Evolutionary conservation across 306 rosid genomes (phyloP), one percentile per base, ranked within the genome.

Genomic region (Acmispon strigosus): DNA sequence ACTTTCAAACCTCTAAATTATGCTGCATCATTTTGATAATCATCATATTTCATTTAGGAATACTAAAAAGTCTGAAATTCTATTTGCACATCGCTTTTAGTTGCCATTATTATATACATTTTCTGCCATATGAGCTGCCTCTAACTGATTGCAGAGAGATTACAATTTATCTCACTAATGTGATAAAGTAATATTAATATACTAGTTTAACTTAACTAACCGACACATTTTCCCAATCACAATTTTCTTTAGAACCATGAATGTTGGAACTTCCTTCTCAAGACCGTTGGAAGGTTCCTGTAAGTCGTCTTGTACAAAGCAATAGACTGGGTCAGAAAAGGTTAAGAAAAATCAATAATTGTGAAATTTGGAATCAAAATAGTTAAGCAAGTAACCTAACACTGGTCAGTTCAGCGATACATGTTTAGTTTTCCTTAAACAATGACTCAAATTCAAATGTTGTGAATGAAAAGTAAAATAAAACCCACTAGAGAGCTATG

Each of bases 261-360:
- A 27, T 27, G 34, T 45, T 56, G 45, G 45, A 71, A 70, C 49
- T 76, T 8, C 72, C 72, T 10, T 77, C 43, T 70, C 54, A 54
- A n/a, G 65, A 60, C 32, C 37, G 22, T 43, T 59, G 59, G 64
- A 44, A 68, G 29, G 49, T 39, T 66, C 57, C 78, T 65, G 5
- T 5, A 39, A 50, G 54, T 73, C 52, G n/a, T n/a, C n/a, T 52
- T 20, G 15, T 24, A 67, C 36, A 65, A 34, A 69, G 50, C 22
- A 61, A 68, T 6, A 80, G 59, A 50, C 11, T 11, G 7, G 16
- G 66, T 49, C 49, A 36, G 50, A 61, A 61, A 6, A 9, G 64
- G 27, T 1, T 22, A 22, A 22, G 3, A 22, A 22, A 22, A 22
- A 1, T 22, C 27, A 22, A 22, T 22, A 22, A 22, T 27, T 27